Percentiles rank a stretch among this genome's conserved stretches.
phyloP scores from a whole-genome alignment of 176 grass and related monocot genomes.

The Triticum dicoccoides region DNA sequence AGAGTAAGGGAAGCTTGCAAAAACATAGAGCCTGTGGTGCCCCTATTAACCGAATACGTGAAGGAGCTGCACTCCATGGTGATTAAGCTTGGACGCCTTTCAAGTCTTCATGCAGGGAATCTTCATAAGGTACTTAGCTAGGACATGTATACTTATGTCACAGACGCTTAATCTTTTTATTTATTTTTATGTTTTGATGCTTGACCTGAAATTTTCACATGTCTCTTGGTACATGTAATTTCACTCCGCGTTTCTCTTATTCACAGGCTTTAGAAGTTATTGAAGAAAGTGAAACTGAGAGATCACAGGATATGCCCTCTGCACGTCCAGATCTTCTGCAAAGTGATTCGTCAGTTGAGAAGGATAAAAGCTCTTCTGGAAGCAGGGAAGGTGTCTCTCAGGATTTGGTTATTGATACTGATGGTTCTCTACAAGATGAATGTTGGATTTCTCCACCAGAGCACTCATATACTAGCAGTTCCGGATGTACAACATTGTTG shows the following conservation, averaged over 20 bases:
- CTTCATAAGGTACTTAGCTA: constrained; percentile 81
- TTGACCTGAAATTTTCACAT: neutral
- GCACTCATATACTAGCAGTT: constrained; percentile 76
- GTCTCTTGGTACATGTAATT: constrained; percentile 27
- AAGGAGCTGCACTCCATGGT: constrained; percentile 80
- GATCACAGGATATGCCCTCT: constrained; percentile 73
- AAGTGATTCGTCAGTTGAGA: constrained; percentile 51
- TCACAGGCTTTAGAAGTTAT: constrained; percentile 90
- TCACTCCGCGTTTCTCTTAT: constrained; percentile 23
- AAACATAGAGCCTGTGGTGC: constrained; percentile 61
- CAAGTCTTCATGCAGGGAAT: constrained; percentile 89
- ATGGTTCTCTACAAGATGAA: constrained; percentile 64
- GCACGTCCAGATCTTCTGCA: constrained; percentile 67
- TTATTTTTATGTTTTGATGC: neutral
- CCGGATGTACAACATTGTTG: constrained; percentile 45
- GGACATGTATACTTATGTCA: neutral
- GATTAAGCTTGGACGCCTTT: constrained; percentile 79
- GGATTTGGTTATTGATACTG: constrained; percentile 34
- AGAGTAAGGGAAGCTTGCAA: constrained; percentile 82
- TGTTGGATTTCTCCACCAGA: constrained; percentile 91
- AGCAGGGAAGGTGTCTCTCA: constrained; percentile 42
- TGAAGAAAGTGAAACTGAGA: constrained; percentile 73
- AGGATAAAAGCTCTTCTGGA: constrained; percentile 45
- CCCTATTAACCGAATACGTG: constrained; percentile 52
- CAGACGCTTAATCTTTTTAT: neutral